Evolutionary conservation across 2,329 filamentous ascomycete species (phyloP), one percentile per base, ranked within the genome.

Genomic region (Fusarium clavum): DNA sequence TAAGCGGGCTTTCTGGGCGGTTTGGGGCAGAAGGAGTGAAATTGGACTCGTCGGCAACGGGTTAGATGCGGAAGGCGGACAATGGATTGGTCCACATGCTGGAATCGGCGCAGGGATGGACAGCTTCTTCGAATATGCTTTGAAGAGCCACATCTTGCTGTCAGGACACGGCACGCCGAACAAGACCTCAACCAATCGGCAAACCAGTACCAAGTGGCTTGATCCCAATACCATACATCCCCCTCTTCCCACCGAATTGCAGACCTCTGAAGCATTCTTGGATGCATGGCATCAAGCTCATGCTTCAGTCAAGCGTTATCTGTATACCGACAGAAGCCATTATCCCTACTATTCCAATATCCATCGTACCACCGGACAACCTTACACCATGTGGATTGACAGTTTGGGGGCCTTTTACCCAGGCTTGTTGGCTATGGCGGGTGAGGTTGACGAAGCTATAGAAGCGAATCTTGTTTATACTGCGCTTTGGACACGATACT

Each of bases 41-140:
- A 93, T 97, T 74, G 94, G 93, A 6, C 85, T 99, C 25, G 91
- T 99, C 68, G 96, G 95, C 10, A 92, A 94, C 61, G 95, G 94
- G 5, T 94, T 99, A 66, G 95, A 97, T 81, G 93, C 94, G 2
- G 95, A 98, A 77, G 92, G 90, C 29, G 96, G 95, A 0, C 86
- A 92, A 72, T 99, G 96, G 96, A 91, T 96, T 34, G 92, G 92
- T 11, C 87, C 92, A 3, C 94, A 93, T 78, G 91, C 95, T n/a
- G 95, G 96, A 30, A 97, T 99, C 73, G 96, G 96, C 52, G 96
- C 96, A 10, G 96, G 96, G 41, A 94, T 97, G 76, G 96, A 99
- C 82, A 98, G 94, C 81, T 99, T 99, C 82, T 98, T 97, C 76
- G 96, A 99, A 81, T 99, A 99, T 80, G 94, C 96, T 6, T 87